Conservation (phyloP, 2,329 filamentous ascomycete genomes). For the Boeremia exigua region DNA sequence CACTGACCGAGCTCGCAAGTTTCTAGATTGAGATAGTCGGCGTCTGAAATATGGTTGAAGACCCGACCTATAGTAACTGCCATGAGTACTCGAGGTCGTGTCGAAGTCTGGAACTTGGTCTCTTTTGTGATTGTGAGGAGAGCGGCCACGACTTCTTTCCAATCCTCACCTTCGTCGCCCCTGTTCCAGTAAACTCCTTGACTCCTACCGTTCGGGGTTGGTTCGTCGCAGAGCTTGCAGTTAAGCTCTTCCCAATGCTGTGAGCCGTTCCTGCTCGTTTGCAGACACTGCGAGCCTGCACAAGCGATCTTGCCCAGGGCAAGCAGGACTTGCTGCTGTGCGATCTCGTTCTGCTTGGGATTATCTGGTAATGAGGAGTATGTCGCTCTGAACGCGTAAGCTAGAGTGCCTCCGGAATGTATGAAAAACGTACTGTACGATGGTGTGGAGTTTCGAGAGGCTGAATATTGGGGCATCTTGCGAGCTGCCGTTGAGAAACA, state of each 20-base stretch:
- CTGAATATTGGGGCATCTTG: conserved; percentile 29
- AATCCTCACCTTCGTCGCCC: conserved; percentile 29
- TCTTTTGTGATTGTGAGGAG: conserved; percentile 40
- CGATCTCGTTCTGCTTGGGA: conserved; percentile 21
- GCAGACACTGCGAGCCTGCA: conserved; percentile 36
- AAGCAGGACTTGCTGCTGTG: conserved; percentile 33
- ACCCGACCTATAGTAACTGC: conserved; percentile 65
- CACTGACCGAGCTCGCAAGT: conserved; percentile 75
- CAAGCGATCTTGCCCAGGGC: conserved; percentile 44
- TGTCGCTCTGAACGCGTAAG: conserved; percentile 30
- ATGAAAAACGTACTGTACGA: conserved; percentile 31
- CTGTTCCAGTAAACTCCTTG: conserved; percentile 34
- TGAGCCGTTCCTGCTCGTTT: conserved; percentile 1
- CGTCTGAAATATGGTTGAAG: conserved; percentile 68
- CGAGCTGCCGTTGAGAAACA: conserved; percentile 31
- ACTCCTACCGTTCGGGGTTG: background rate
- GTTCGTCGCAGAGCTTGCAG: conserved; percentile 38
- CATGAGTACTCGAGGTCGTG: conserved; percentile 40
- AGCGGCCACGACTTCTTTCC: conserved; percentile 41
- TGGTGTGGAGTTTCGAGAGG: conserved; percentile 32
- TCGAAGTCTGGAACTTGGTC: conserved; percentile 37
- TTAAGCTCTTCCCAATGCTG: conserved; percentile 19
- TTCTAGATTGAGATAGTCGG: conserved; percentile 69
- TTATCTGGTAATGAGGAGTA: conserved; percentile 30
- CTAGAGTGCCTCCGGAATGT: background rate